Percentiles rank a stretch among this genome's conserved stretches.
Conservation (phyloP, 1,284 basidiomycete genomes). For the Ustanciosporium gigantosporum region DNA sequence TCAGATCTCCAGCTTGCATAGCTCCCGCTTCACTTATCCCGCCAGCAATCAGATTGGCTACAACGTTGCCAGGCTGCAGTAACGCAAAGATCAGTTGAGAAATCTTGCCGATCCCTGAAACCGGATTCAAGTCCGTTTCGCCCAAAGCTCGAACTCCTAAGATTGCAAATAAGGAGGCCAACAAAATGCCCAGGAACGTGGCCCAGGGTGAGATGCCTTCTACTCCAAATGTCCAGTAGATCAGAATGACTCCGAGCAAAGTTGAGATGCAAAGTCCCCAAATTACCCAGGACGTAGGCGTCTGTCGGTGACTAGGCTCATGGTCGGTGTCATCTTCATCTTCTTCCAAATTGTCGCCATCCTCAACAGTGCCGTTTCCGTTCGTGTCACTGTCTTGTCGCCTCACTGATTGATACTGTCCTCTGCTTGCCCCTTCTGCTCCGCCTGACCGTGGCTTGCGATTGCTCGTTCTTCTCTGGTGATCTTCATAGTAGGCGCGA, state of each 20-base stretch:
- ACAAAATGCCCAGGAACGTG: slow-evolving; percentile 77
- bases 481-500: slow-evolving; percentile 8
- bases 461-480: slow-evolving; percentile 3
- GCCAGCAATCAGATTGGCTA: slow-evolving; percentile 94
- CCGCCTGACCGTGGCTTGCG: background rate
- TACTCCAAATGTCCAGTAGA: slow-evolving; percentile 83
- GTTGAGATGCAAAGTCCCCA: slow-evolving; percentile 72
- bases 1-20: slow-evolving; percentile 93
- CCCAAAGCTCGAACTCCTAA: slow-evolving; percentile 66
- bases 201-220: slow-evolving; percentile 94
- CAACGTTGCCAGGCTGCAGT: slow-evolving; percentile 81
- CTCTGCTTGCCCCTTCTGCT: no score
- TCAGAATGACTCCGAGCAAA: slow-evolving; percentile 73
- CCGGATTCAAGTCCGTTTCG: slow-evolving; percentile 59
- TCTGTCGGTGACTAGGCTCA: slow-evolving; percentile 78
- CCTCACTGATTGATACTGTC: no score
- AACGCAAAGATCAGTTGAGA: slow-evolving; percentile 91
- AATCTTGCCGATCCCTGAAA: slow-evolving; percentile 91
- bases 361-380: slow-evolving; percentile 22
- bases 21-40: slow-evolving; percentile 95
- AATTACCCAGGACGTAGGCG: slow-evolving; percentile 78
- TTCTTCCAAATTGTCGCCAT: slow-evolving; percentile 54
- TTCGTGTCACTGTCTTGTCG: no score
- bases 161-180: slow-evolving; percentile 81
- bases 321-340: slow-evolving; percentile 70